Conservation (phyloP, 106 monocot species). For the Allium sativum region DNA sequence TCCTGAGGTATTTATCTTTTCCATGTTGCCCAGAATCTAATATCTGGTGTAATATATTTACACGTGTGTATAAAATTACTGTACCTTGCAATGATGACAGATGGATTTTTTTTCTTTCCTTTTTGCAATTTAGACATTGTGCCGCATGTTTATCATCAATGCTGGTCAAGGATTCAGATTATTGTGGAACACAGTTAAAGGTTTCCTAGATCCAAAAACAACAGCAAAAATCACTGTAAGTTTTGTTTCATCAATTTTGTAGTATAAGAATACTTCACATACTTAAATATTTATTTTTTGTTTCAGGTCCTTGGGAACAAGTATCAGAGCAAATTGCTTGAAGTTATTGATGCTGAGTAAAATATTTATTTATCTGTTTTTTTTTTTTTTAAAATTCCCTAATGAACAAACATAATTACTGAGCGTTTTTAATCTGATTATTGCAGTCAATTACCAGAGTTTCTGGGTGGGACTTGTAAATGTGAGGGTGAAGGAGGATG, state of each 20-base stretch:
- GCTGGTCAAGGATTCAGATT: slow-evolving; percentile 79
- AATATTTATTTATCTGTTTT: neutral
- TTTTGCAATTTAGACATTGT: slow-evolving; percentile 36
- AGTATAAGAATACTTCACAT: neutral
- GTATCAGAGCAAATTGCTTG: slow-evolving; percentile 85
- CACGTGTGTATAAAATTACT: too few relatives aligned
- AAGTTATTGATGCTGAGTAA: slow-evolving; percentile 83
- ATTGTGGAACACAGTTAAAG: slow-evolving; percentile 82
- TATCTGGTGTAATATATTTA: neutral
- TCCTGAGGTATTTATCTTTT: slow-evolving; percentile 52
- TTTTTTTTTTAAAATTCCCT: neutral
- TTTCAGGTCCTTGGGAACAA: slow-evolving; percentile 83
- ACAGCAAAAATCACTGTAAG: slow-evolving; percentile 59
- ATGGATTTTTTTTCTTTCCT: too few relatives aligned
- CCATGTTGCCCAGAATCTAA: neutral
- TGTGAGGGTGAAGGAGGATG: slow-evolving; percentile 65
- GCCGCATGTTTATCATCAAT: slow-evolving; percentile 78
- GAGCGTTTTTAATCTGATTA: neutral
- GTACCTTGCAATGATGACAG: too few relatives aligned
- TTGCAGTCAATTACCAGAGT: slow-evolving; percentile 85
- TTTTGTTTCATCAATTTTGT: neutral
- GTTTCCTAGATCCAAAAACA: slow-evolving; percentile 78
- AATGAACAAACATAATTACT: neutral
- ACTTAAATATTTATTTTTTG: neutral
- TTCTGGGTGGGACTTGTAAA: slow-evolving; percentile 83